Base-by-base conservation (phyloP, 2,329 filamentous ascomycete genomes). In the Coleophoma eucalyptorum region DNA sequence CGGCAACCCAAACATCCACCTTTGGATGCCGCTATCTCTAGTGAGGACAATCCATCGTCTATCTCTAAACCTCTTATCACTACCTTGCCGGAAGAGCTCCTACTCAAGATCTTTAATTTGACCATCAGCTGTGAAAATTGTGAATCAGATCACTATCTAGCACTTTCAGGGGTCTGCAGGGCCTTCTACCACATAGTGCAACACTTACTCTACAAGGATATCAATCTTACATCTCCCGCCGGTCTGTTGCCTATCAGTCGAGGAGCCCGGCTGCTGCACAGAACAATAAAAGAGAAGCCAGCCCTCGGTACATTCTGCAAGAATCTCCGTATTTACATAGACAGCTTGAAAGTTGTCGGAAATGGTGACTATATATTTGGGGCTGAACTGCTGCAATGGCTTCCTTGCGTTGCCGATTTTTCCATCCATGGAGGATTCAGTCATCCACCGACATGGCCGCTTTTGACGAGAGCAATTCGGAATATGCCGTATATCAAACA, bases 231-330 rank as follows among this genome's bases (percentile, higher is more conserved):
- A n/a, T 16, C 2, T 15, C 4, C 21, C 7, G 20, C 46, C 35
- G 35, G 35, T n/a, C 15, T 46, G 37, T 21, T 26, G 13, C 43
- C 16, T n/a, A n/a, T 43, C 26, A 43, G 21, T 21, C 12, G 2
- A 15, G 4, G n/a, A n/a, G 43, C 40, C 16, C 42, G 11, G 16
- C 15, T 10, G 16, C 38, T 47, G n/a, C 43, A 48, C 38, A 20
- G 43, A 18, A 43, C 49, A 13, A 19, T 51, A 38, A 37, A 51
- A 35, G 37, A 11, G 20, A 51, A 51, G 12, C 43, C 21, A 21
- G 37, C 16, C 21, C n/a, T 51, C 35, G 26, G 44, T n/a, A 16
- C 33, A 18, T 20, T 47, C 11, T 20, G 38, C 6, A 48, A 21
- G 33, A 34, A 7, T 42, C 37, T 43, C 12, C 20, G 3, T 15